These are phyloP conservation scores for Oenanthe sinensis DNA, from an alignment of 129 eudicot species.

Conservation along the genomic window DNA sequence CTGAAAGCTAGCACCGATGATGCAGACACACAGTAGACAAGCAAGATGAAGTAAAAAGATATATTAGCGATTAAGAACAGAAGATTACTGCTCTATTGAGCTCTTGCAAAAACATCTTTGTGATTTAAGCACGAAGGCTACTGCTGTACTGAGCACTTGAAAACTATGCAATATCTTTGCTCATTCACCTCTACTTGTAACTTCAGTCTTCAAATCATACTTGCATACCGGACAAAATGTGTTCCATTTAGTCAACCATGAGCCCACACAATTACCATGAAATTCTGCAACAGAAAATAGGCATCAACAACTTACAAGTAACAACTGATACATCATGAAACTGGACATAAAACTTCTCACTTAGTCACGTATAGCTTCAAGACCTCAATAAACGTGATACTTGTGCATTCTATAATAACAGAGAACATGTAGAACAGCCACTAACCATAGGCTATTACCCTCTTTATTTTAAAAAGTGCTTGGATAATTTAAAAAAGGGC, in stretches of 20 bases:
- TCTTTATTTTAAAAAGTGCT: background rate
- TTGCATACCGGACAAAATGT: conserved; percentile 23
- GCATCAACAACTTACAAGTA: background rate
- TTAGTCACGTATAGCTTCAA: background rate
- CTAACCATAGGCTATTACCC: background rate
- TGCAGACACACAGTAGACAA: background rate
- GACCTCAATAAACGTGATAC: background rate
- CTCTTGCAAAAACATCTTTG: background rate
- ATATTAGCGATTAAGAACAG: background rate
- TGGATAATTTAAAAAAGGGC: background rate
- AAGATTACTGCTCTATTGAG: background rate
- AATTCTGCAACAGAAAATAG: conserved; percentile 15
- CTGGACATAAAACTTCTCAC: background rate
- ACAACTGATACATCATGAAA: background rate
- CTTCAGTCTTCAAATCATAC: conserved; percentile 16
- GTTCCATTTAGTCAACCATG: conserved; percentile 25
- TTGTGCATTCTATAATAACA: background rate
- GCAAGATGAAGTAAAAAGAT: background rate
- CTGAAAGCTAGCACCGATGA: background rate
- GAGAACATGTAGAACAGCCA: background rate
- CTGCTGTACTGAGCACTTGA: conserved; percentile 1
- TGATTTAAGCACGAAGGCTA: background rate
- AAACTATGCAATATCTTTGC: conserved; percentile 1
- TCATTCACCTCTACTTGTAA: conserved; percentile 8
- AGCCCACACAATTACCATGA: conserved; percentile 21